phyloP scores from a whole-genome alignment of 306 rosid genomes.

The Pyrus betulifolia region DNA sequence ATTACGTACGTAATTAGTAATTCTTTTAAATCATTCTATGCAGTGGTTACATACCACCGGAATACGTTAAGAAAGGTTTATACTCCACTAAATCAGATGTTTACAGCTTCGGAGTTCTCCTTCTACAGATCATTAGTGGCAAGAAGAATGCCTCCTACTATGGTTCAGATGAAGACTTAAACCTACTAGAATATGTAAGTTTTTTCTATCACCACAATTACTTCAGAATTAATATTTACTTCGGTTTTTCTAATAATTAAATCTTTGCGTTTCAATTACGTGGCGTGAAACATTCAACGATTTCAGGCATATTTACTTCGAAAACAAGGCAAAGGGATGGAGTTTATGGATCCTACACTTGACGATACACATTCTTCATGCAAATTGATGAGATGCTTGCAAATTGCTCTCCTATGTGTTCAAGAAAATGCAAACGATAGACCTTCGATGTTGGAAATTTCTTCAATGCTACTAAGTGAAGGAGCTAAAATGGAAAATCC shows the following conservation, averaged over 20 bases:
- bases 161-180: slow-evolving; percentile 4
- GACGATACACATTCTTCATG: background rate
- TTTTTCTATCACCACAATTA: too few relatives aligned
- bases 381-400: too few relatives aligned
- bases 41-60: slow-evolving; percentile 36
- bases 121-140: slow-evolving; percentile 36
- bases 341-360: slow-evolving; percentile 20
- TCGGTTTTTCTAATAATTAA: too few relatives aligned
- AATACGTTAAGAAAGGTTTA: slow-evolving; percentile 12
- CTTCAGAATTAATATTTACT: too few relatives aligned
- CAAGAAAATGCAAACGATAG: too few relatives aligned
- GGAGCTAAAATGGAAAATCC: too few relatives aligned
- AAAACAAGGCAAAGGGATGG: slow-evolving; percentile 24
- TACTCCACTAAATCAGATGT: slow-evolving; percentile 28
- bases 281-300: background rate
- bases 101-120: slow-evolving; percentile 31
- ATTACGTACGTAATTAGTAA: background rate
- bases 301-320: slow-evolving; percentile 14
- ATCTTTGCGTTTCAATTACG: too few relatives aligned
- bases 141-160: background rate
- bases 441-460: too few relatives aligned
- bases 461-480: too few relatives aligned
- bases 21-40: background rate
- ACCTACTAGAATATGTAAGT: background rate
- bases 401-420: too few relatives aligned